phyloP scores from a whole-genome alignment of 1,284 basidiomycete genomes.

The Trichosporon asahii region DNA sequence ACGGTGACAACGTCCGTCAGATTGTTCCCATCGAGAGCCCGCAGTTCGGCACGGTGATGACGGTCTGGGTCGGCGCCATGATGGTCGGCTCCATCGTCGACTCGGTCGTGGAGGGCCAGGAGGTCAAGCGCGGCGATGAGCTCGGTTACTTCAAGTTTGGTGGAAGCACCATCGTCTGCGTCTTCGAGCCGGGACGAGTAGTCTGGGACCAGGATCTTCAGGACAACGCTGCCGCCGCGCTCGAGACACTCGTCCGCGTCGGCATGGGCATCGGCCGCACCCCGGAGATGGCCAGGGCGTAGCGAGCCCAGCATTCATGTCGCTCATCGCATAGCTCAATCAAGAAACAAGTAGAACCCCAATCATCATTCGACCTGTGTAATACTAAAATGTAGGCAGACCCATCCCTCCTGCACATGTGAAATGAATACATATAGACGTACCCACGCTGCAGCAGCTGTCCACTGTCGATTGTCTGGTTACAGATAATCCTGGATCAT shows the following conservation, averaged over 20 bases:
- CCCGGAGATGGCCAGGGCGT: neutral
- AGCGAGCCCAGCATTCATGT: neutral
- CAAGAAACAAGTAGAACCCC: neutral
- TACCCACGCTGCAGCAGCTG: neutral
- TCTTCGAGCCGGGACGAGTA: conserved; percentile 77
- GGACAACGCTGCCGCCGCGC: conserved; percentile 70
- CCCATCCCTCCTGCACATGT: neutral
- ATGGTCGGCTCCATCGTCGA: conserved; percentile 62
- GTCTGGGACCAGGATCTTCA: conserved; percentile 90
- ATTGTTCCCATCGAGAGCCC: conserved; percentile 83
- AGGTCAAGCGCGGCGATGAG: conserved; percentile 68
- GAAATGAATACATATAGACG: neutral
- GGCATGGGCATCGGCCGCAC: conserved; percentile 72
- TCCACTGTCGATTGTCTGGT: too few relatives aligned
- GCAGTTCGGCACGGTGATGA: conserved; percentile 82
- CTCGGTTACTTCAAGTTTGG: conserved; percentile 54
- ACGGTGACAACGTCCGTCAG: conserved; percentile 88
- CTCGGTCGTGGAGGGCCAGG: conserved; percentile 77
- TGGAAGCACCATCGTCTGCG: conserved; percentile 80
- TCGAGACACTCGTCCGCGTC: conserved; percentile 84
- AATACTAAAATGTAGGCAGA: neutral
- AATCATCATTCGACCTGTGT: neutral
- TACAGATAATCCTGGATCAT: too few relatives aligned
- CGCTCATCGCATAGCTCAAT: neutral
- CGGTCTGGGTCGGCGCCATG: conserved; percentile 86